These are phyloP conservation scores for Tuber borchii DNA, from an alignment of 495 filamentous ascomycete species.

Conservation along the genomic window DNA sequence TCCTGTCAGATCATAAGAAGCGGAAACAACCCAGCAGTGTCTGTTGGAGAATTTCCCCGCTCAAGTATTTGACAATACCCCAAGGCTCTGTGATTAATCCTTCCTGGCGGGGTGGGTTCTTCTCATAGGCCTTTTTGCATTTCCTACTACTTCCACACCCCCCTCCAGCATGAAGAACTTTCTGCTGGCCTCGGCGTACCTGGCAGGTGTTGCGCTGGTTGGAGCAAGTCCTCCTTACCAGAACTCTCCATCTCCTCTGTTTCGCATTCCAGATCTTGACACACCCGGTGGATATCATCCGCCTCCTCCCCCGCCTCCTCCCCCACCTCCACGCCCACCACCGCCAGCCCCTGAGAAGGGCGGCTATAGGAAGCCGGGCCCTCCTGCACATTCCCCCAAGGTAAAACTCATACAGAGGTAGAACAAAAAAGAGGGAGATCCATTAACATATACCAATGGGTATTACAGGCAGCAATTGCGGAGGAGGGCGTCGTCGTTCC, in stretches of 20 bases:
- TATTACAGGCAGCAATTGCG: background rate
- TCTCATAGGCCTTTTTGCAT: background rate
- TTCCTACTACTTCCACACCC: background rate
- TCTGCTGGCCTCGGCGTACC: background rate
- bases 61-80: background rate
- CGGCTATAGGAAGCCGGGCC: background rate
- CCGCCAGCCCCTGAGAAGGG: background rate
- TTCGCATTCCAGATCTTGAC: background rate
- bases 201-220: background rate
- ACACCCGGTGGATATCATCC: background rate
- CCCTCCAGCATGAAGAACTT: background rate
- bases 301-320: background rate
- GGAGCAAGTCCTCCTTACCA: background rate
- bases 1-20: background rate
- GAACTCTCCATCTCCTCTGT: background rate
- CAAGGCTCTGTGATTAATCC: background rate
- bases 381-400: background rate
- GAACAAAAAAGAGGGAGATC: background rate
- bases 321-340: background rate
- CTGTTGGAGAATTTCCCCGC: background rate
- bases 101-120: background rate
- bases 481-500: conserved; percentile 7
- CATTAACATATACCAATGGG: background rate
- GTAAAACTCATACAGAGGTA: background rate
- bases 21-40: background rate